These are phyloP conservation scores for Halophytophthora polymorphica DNA, from an alignment of 352 stramenopile genomes.

Conservation along the genomic window DNA sequence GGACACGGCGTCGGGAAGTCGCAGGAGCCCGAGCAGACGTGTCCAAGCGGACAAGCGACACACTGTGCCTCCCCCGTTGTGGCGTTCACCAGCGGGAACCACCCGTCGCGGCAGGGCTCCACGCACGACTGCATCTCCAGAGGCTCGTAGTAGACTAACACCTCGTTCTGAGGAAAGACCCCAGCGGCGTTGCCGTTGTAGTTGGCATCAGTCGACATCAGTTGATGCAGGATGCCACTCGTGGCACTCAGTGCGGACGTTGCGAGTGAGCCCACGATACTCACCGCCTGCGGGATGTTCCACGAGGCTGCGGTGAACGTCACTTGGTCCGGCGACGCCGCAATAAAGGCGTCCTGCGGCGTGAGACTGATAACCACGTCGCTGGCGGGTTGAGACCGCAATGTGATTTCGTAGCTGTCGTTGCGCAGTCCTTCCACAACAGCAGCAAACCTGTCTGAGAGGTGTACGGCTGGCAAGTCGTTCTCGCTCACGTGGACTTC, in stretches of 20 bases:
- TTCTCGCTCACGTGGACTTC: conserved; percentile 45
- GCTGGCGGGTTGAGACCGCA: conserved; percentile 39
- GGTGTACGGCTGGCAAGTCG: conserved; percentile 48
- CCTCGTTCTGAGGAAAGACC: conserved; percentile 37
- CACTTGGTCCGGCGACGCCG: conserved; percentile 21
- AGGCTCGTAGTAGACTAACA: conserved; percentile 59
- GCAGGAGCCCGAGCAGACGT: conserved; percentile 50
- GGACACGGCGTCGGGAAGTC: conserved; percentile 31
- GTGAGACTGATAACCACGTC: conserved; percentile 34
- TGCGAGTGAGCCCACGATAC: conserved; percentile 18
- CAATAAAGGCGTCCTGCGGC: conserved; percentile 26
- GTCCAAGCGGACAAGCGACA: conserved; percentile 40
- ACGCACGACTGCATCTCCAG: conserved; percentile 39
- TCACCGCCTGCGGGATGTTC: conserved; percentile 32
- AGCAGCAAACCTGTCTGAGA: conserved; percentile 44
- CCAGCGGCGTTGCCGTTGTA: conserved; percentile 27
- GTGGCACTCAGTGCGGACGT: conserved; percentile 4
- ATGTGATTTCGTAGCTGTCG: conserved; percentile 46
- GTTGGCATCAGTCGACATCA: conserved; percentile 38
- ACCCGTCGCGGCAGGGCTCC: conserved; percentile 45
- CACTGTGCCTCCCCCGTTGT: conserved; percentile 33
- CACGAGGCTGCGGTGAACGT: conserved; percentile 38
- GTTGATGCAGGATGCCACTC: conserved; percentile 30
- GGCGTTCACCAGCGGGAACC: conserved; percentile 43
- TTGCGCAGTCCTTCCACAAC: conserved; percentile 45